Base-by-base conservation (phyloP, 108 stramenopile genomes). In the Schizochytrium sp. region DNA sequence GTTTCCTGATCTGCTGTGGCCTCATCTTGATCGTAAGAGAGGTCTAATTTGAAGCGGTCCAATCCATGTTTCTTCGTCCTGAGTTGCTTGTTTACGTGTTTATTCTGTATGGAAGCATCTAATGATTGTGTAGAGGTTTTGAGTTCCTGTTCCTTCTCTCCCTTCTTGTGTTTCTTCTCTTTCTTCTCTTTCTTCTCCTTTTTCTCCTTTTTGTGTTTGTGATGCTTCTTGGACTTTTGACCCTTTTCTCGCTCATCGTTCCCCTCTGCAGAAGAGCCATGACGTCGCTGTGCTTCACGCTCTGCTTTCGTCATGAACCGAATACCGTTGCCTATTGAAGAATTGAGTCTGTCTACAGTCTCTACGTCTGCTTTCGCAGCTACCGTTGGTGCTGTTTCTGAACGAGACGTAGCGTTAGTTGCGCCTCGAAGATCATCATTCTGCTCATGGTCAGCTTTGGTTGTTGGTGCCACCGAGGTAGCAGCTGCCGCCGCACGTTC, bases 161-260 rank as follows among this genome's bases (percentile, higher is more conserved):
- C 45, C 49, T 92, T 90, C 58, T 4, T 45, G 57, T 49, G 41
- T 42, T 91, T 87, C 56, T 89, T 91, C 50, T 17, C 61, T 44
- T 55, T 7, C 38, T 87, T 87, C 72, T 76, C 88, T n/a, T 61
- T 59, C 53, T 89, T 72, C 61, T 69, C 87, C 76, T 57, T 83
- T 38, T 89, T 89, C 58, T 76, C 58, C 76, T 53, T 72, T 72
- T 90, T 89, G 44, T 59, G 72, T 57, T 53, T 88, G 28, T 76
- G 57, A 8, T 88, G 56, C 46, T 87, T 17, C 50, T 58, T 58
- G 64, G 64, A 38, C 42, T 8, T 38, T 44, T 69, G 42, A 44
- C 42, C 64, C 12, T 69, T 44, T 8, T 12, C 64, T 44, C 44
- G 42, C 42, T 28, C 19, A 10, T 58, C 57, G 57, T 58, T 17